phyloP scores from a whole-genome alignment of 495 filamentous ascomycete species.

The Sphaerosporella brunnea region DNA sequence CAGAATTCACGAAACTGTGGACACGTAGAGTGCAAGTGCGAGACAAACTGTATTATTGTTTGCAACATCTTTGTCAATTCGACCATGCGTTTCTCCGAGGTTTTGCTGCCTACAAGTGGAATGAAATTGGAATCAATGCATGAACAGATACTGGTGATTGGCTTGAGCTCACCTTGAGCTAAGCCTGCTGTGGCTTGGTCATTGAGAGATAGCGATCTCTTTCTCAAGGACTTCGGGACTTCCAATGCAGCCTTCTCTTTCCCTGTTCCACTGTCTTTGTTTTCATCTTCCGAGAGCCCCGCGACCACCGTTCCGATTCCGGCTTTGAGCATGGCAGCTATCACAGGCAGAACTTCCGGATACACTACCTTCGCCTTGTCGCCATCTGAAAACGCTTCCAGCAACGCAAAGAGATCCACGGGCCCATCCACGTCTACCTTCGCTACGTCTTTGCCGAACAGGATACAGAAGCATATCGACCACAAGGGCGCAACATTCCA shows the following conservation, averaged over 20 bases:
- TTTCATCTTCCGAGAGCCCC: conserved; percentile 37
- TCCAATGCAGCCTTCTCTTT: background rate
- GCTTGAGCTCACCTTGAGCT: background rate
- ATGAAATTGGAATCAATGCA: no score
- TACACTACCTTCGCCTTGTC: conserved; percentile 43
- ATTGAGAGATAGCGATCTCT: conserved; percentile 21
- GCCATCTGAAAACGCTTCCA: conserved; percentile 45
- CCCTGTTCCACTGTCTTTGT: conserved; percentile 1
- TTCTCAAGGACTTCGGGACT: conserved; percentile 4
- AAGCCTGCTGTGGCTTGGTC: conserved; percentile 10
- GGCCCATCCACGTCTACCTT: conserved; percentile 52
- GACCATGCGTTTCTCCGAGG: conserved; percentile 31
- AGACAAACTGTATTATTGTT: conserved; percentile 59
- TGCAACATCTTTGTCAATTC: conserved; percentile 43
- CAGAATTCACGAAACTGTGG: conserved; percentile 64
- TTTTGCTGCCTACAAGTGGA: conserved; percentile 9
- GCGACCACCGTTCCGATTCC: conserved; percentile 42
- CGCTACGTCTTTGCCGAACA: conserved; percentile 69
- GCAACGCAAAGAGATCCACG: conserved; percentile 53
- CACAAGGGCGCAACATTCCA: conserved; percentile 76
- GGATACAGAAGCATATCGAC: conserved; percentile 74
- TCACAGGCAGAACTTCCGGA: conserved; percentile 62
- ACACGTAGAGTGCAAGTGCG: conserved; percentile 56
- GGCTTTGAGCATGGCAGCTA: conserved; percentile 73
- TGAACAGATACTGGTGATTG: no score